Percentiles rank a stretch among this genome's conserved stretches.
Evolutionary conservation across 208 protist genomes (phyloP).

Genomic region (Crithidia bombi): DNA sequence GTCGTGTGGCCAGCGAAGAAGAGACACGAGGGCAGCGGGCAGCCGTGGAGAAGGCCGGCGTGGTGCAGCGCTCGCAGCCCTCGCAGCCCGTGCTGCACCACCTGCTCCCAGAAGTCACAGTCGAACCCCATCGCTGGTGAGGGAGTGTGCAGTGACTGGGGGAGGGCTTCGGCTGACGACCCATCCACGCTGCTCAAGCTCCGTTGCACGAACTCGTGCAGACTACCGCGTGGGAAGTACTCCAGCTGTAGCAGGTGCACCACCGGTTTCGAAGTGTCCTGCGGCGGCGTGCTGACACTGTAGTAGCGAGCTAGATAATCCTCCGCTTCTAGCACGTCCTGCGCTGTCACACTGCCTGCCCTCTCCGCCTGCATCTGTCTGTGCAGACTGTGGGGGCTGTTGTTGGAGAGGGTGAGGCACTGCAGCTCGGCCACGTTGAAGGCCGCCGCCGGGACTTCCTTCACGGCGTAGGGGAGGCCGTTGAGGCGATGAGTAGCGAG

Average conservation of each 20-base stretch:
- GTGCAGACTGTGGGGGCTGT: not conserved
- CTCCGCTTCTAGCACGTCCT: constrained; percentile 31
- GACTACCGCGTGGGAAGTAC: constrained; percentile 64
- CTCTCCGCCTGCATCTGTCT: not conserved
- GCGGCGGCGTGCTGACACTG: constrained; percentile 27
- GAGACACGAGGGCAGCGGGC: constrained; percentile 51
- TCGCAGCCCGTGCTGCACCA: constrained; percentile 44
- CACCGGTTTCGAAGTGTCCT: constrained; percentile 17
- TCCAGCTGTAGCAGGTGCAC: constrained; percentile 68
- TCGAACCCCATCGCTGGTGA: not conserved
- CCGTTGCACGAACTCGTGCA: constrained; percentile 44
- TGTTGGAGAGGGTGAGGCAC: constrained; percentile 19
- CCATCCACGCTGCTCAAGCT: not conserved
- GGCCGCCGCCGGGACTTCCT: constrained; percentile 50
- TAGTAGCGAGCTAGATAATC: constrained; percentile 61
- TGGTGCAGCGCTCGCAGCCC: constrained; percentile 57
- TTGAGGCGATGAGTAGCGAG: constrained; percentile 55
- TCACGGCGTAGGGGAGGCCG: constrained; percentile 67
- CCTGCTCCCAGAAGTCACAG: constrained; percentile 32
- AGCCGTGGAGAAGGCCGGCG: constrained; percentile 56
- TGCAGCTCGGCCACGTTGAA: constrained; percentile 28
- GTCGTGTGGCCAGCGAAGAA: constrained; percentile 35
- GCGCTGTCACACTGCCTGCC: not conserved
- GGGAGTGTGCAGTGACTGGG: too few species aligned
- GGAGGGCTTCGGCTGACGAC: not conserved